Percentiles rank a stretch among this genome's conserved stretches.
These are phyloP conservation scores for Talaromyces atroroseus DNA, from an alignment of 2,329 filamentous ascomycete genomes.

Conservation along the genomic window DNA sequence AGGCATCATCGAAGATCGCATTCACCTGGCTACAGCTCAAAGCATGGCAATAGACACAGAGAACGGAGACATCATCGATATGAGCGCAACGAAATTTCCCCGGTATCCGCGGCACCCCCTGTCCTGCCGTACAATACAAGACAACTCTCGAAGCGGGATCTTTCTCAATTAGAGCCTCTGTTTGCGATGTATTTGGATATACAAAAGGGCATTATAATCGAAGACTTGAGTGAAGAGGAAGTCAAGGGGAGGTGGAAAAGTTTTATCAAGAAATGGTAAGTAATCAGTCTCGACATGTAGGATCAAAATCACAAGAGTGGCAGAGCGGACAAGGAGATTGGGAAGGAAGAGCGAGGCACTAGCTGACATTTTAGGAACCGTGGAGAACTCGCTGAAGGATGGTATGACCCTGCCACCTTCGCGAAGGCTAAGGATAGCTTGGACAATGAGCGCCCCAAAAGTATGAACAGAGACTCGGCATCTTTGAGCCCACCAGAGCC, in stretches of 20 bases:
- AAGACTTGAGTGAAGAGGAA: constrained; percentile 68
- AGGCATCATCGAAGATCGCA: constrained; percentile 26
- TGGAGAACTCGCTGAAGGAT: constrained; percentile 78
- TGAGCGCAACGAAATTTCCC: constrained; percentile 5
- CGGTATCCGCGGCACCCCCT: constrained; percentile 18
- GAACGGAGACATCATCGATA: constrained; percentile 12
- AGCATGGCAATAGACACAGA: constrained; percentile 14
- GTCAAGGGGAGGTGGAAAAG: constrained; percentile 85
- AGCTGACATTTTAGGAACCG: constrained; percentile 64
- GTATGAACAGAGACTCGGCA: not conserved
- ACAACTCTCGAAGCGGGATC: constrained; percentile 63
- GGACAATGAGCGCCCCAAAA: not conserved
- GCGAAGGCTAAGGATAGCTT: constrained; percentile 36
- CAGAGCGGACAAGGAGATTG: not conserved
- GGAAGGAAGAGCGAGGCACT: constrained; percentile 1
- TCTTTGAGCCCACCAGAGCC: not conserved
- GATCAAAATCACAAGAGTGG: not conserved
- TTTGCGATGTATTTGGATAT: constrained; percentile 82
- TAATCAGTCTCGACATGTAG: not conserved
- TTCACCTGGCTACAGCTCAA: constrained; percentile 13
- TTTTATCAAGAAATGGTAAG: constrained; percentile 79
- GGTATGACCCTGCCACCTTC: constrained; percentile 81
- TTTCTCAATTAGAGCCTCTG: constrained; percentile 61
- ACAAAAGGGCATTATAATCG: constrained; percentile 70
- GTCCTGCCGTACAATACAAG: constrained; percentile 62